Conservation (phyloP, 2,329 filamentous ascomycete genomes). For the Endoconidiophora laricicola region DNA sequence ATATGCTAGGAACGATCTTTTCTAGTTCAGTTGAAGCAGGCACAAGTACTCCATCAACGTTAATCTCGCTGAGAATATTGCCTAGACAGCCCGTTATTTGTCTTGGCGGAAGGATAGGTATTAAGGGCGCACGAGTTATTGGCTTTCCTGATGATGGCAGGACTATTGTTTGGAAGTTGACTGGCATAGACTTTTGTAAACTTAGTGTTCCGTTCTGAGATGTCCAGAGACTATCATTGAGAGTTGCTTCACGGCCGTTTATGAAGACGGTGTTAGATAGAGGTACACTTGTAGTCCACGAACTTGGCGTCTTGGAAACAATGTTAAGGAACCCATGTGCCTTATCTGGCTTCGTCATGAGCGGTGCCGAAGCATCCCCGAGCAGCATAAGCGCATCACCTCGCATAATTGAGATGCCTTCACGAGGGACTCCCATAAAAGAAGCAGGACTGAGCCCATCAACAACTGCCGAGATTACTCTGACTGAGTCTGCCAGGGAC, state of each 20-base stretch:
- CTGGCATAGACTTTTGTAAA: constrained; percentile 20
- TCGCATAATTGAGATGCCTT: constrained; percentile 12
- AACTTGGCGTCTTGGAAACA: not conserved
- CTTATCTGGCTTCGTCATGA: constrained; percentile 1
- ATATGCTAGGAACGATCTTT: constrained; percentile 40
- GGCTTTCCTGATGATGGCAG: constrained; percentile 12
- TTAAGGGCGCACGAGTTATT: constrained; percentile 28
- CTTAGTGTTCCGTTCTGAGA: constrained; percentile 12
- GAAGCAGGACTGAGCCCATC: constrained; percentile 31
- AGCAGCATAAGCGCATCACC: constrained; percentile 9
- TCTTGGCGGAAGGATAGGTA: constrained; percentile 46
- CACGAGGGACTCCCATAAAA: not conserved
- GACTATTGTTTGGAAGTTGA: constrained; percentile 24
- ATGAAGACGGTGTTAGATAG: constrained; percentile 66
- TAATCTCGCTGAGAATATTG: constrained; percentile 57
- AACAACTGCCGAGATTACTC: constrained; percentile 37
- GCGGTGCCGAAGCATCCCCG: not conserved
- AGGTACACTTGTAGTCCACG: constrained; percentile 36
- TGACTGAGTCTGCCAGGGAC: constrained; percentile 19
- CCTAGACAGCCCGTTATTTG: constrained; percentile 51
- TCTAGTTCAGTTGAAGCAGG: constrained; percentile 62
- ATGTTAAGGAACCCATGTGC: constrained; percentile 10
- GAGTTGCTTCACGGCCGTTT: constrained; percentile 45
- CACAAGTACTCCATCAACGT: constrained; percentile 27
- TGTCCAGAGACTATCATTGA: constrained; percentile 25